Base-by-base conservation (phyloP, 2,329 filamentous ascomycete species). In the Verticillium alfalfae region DNA sequence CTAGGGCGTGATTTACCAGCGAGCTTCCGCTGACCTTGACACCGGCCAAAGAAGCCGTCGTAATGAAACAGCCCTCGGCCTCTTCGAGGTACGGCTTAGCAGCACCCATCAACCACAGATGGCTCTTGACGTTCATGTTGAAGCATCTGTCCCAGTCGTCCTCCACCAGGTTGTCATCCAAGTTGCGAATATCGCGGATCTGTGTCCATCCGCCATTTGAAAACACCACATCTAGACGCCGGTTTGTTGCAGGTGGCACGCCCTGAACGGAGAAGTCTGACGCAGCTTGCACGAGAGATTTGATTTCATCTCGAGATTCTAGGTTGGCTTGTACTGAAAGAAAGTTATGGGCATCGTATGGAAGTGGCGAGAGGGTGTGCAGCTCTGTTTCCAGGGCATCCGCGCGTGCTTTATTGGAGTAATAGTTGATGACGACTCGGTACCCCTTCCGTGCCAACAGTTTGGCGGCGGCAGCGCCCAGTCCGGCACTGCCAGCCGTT, bases 361-460 rank as follows among this genome's bases (percentile, higher is more conserved):
- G 18, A n/a, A 62, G 39, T 64, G 82, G 77, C 7, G 62, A 62
- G 16, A 49, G 41, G 78, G 72, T 69, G 60, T 80, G 69, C 9
- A 89, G 75, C 55, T 82, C 79, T 18, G 76, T 68, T 4, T 81
- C 78, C 7, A 89, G 75, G n/a, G 78, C 74, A 56, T 83, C 76
- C 5, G 88, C 88, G 2, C 81, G 77, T 5, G 79, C 78, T 57
- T 78, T 72, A 67, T 79, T 84, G 58, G 81, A 82, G 69, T 82
- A 78, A 71, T 89, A 91, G 72, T 90, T 91, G 70, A 91, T 83
- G 13, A 84, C 84, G n/a, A 91, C 72, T 65, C 88, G 87, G 67
- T 80, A 81, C 52, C 87, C 85, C 69, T 87, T 78, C 6, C 79
- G 75, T 5, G 88, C 88, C 68, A 90, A 88, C 55, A 83, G 83